Evolutionary conservation across 345 rosid species (phyloP), one percentile per base, ranked within the genome.

Genomic region (Murraya paniculata): DNA sequence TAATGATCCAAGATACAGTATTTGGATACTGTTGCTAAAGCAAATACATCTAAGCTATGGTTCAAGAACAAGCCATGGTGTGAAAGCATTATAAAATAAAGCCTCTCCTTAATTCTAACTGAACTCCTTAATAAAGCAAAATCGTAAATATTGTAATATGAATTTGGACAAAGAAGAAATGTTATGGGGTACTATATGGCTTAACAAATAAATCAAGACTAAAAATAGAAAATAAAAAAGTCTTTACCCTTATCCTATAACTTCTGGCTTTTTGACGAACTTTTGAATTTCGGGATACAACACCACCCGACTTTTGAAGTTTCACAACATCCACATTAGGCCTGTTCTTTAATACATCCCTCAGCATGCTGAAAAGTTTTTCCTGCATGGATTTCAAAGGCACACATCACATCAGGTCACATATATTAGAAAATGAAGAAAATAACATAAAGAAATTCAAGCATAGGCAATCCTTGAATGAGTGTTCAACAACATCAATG

Each of bases 321-420:
- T 94, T 96, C 82, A 96, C 97, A 27, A 96, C 98, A 62, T 94
- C 99, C 5, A 96, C 93, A 67, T 86, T 90, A 50, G 92, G 92
- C 85, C 87, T 92, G 74, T 48, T 86, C 86, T 59, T 92, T 61
- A 89, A 81, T n/a, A 88, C 94, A 77, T 94, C 95, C 75, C 88
- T 91, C 56, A 94, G 97, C 98, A 90, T 88, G 89, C 98, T 96
- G 89, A 91, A 96, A 75, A 96, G 97, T 77, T 96, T 94, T 85
- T 94, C 98, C 92, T 91, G 90, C 71, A 80, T 22, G 38, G 33
- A 74, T 65, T 65, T 5, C 45, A 4, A 65, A 35, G n/a, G 45
- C 11, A 14, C 10, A 60, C 2, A 11, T 28, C 9, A 1, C 27
- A n/a, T n/a, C 13, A 57, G 9, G 7, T 57, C 7, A 1, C 14